Base-by-base conservation (phyloP, 371 early-diverging fungal species). In the Mucor circinelloides region DNA sequence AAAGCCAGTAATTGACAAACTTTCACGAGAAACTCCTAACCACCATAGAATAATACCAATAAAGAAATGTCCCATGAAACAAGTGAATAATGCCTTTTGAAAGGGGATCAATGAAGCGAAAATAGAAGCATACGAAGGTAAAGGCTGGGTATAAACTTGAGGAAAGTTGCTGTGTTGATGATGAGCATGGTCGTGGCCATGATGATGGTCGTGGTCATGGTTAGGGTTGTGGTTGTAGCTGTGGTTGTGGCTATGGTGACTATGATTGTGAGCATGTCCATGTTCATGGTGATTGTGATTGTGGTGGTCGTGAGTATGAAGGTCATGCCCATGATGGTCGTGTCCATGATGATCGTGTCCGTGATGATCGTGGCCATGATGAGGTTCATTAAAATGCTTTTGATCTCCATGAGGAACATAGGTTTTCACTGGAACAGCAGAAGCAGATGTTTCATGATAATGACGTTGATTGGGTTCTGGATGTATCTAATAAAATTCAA, bases 31-130 rank as follows among this genome's bases (percentile, higher is more conserved):
- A 55, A 78, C 76, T 19, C 87, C 89, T 36, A 79, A 73, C 64
- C 74, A 67, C 77, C 82, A 89, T 1, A 86, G 72, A 46, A 75
- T 63, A 10, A 84, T 63, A 23, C 87, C 85, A 36, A 85, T 72
- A 2, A 63, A 17, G 13, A 76, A 63, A 55, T 89, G 85, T 13
- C 81, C 66, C 31, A 81, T 8, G 52, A 85, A 82, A 82, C 85
- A 87, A 0, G 87, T 86, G 40, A 89, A 87, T 44, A 86, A 66
- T 2, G 87, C 83, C 68, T 89, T 87, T 75, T 89, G 87, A 36
- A 64, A 68, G 7, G 87, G 84, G 59, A 74, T 67, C 19, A 89
- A 66, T 12, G 65, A 64, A 9, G 70, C 69, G 61, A 86, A 79
- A 15, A 84, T 74, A 52, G 73, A 63, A 15, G 74, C 67, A 48